A percentile compares a stretch with the other conserved stretches of the same genome.
These are phyloP conservation scores for Xylaria digitata DNA, from an alignment of 2,329 filamentous ascomycete genomes.

Conservation along the genomic window DNA sequence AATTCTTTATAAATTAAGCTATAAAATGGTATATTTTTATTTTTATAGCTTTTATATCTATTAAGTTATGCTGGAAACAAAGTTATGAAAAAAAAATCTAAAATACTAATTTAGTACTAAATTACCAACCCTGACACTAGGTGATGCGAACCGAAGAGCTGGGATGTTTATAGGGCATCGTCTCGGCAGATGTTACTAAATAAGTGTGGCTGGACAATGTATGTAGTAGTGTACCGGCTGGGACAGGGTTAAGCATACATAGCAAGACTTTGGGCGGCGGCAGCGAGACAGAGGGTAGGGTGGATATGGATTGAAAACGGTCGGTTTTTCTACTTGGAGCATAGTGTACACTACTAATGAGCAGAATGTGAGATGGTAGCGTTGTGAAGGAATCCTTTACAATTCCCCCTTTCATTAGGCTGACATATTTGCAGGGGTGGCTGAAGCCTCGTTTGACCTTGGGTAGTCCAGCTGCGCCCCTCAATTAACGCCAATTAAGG, in stretches of 20 bases:
- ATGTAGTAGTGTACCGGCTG: too few relatives aligned
- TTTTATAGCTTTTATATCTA: too few relatives aligned
- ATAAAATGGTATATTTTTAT: too few relatives aligned
- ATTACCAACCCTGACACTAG: too few relatives aligned
- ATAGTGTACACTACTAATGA: not conserved
- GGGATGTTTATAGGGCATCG: not conserved
- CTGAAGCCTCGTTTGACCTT: slow-evolving; percentile 17
- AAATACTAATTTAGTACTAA: too few relatives aligned
- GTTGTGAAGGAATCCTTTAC: not conserved
- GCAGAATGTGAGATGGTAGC: not conserved
- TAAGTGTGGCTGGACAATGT: not conserved
- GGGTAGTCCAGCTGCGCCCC: slow-evolving; percentile 20
- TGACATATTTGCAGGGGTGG: slow-evolving; percentile 24
- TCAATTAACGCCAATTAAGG: slow-evolving; percentile 12
- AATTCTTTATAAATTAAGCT: too few relatives aligned
- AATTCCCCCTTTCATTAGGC: slow-evolving; percentile 22
- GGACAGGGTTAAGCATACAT: too few relatives aligned
- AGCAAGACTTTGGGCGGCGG: not conserved
- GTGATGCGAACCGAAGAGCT: slow-evolving; percentile 1
- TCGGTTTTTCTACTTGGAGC: not conserved
- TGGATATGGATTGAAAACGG: not conserved
- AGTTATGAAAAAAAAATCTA: too few relatives aligned
- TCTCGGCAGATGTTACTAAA: slow-evolving; percentile 9
- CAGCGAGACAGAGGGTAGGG: not conserved
- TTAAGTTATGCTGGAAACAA: too few relatives aligned